Base-by-base conservation (phyloP, 495 filamentous ascomycete genomes). In the Neurospora sp. region DNA sequence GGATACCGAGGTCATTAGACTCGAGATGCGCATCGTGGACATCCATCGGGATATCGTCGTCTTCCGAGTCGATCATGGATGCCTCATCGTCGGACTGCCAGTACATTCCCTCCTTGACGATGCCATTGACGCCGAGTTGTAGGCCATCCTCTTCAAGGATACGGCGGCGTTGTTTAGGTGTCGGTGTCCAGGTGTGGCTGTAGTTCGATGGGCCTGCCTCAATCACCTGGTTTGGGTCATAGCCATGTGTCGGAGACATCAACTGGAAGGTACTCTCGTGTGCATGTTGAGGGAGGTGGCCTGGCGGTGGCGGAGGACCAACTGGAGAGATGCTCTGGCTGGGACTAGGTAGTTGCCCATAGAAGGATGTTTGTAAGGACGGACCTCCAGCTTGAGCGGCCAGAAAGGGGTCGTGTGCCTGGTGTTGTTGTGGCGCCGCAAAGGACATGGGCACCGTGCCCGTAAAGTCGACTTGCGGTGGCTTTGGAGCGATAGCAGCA, bases 1-100 rank as follows among this genome's bases (percentile, higher is more conserved):
- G 77, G 6, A 82, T 80, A 14, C 82, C 83, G n/a, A 80, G 74
- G 14, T 82, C 79, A 73, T 83, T 80, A 37, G 82, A 78, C 61
- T 83, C 77, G 65, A 80, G 77, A 69, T 74, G 78, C 61, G 44
- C 71, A 39, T 74, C 74, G 72, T 78, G 78, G 27, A 71, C 76
- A 72, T 80, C 72, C 69, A 75, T 73, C 9, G 76, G 78, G 27
- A 76, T 69, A 3, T 73, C 78, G 39, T 85, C 85, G 31, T 87
- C 84, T 4, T 86, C 85, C 3, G 90, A 89, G 39, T 90, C 87
- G 16, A 82, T 83, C 72, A 87, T 85, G 0, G 84, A 84, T 35
- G 84, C 87, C 71, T 94, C 92, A 71, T 93, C 91, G 70, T 93
- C 91, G 3, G 90, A 89, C 61, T 83, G 76, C 70, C 81, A 82